Evolutionary conservation across 768 basidiomycete species (phyloP).

Genomic region (Termitomyces sp.): DNA sequence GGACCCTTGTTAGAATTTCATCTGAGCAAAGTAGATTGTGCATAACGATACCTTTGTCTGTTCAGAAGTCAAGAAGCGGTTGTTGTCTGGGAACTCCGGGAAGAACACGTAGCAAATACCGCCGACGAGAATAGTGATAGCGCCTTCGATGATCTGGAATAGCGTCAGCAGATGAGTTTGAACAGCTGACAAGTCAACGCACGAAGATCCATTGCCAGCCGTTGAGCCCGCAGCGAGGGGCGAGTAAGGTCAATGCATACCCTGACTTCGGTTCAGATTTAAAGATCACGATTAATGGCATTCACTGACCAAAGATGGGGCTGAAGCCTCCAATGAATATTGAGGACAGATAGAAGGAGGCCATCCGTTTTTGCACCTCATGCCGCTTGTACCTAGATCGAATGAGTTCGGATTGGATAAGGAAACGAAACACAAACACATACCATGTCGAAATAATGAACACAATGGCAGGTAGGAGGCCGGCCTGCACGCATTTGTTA

Average conservation of each 20-base stretch:
- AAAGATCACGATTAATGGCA: too few species aligned
- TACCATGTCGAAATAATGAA: constrained; percentile 5
- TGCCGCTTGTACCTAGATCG: constrained; percentile 30
- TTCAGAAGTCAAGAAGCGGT: constrained; percentile 28
- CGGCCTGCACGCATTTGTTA: not conserved
- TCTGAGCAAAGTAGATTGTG: constrained; percentile 9
- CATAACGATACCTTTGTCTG: constrained; percentile 25
- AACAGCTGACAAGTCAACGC: not conserved
- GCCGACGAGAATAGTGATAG: constrained; percentile 20
- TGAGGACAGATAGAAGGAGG: constrained; percentile 27
- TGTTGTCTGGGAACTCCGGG: constrained; percentile 23
- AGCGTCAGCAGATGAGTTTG: constrained; percentile 1
- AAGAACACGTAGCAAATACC: constrained; percentile 19
- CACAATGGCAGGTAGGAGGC: not conserved
- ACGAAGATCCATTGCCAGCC: constrained; percentile 28
- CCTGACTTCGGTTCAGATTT: constrained; percentile 3
- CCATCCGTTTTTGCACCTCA: constrained; percentile 36
- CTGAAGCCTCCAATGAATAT: constrained; percentile 26
- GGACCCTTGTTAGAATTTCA: not conserved
- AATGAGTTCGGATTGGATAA: not conserved
- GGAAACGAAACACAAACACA: not conserved
- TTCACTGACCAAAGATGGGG: constrained; percentile 17
- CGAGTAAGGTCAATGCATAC: constrained; percentile 12
- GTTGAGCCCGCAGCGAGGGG: constrained; percentile 9
- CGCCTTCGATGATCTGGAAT: constrained; percentile 21